Evolutionary conservation across 176 grass and related monocot species (phyloP), one percentile per base, ranked within the genome.

Genomic region (Zizania latifolia): DNA sequence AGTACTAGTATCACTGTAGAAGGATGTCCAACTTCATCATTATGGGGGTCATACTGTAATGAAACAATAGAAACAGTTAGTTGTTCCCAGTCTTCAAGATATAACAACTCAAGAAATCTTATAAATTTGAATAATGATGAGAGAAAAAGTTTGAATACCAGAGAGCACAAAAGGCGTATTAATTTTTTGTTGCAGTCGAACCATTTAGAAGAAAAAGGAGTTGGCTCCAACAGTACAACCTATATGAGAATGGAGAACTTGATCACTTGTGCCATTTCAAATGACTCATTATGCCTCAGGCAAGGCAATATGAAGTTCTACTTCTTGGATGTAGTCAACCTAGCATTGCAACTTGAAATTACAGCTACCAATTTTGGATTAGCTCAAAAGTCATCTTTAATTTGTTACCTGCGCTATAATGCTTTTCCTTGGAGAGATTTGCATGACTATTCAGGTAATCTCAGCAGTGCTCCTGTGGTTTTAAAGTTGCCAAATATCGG

Each of bases 401-500:
- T 77, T 78, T 90, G 78, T 62, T 94, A 92, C 69, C 75, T 92
- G 28, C 89, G 91, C 11, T 88, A 86, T 65, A 81, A 94, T 79
- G 88, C 85, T 46, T 77, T 98, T 65, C 95, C 95, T 81, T 72
- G 53, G 76, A 85, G 71, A 65, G 46, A 88, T 88, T 79, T 87
- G 61, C 87, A 98, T 82, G 95, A 98, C 76, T 92, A 94, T 85
- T 91, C 84, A 65, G 72, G 74, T 79, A 86, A 90, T 60, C 84
- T 88, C 72, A 89, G 68, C 59, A 82, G 63, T 78, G 75, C 66
- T 71, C 78, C 88, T 65, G 81, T 98, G 79, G 78, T 87, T 83
- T 79, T 98, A 32, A 93, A 79, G 41, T 92, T 77, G 3, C 95
- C 91, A 72, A 91, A 87, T 82, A 87, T 94, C 82, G 91, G 95